A percentile compares a stretch with the other conserved stretches of the same genome.
These are phyloP conservation scores for Emmonsiellopsis sp. DNA, from an alignment of 2,329 filamentous ascomycete species.

Conservation along the genomic window DNA sequence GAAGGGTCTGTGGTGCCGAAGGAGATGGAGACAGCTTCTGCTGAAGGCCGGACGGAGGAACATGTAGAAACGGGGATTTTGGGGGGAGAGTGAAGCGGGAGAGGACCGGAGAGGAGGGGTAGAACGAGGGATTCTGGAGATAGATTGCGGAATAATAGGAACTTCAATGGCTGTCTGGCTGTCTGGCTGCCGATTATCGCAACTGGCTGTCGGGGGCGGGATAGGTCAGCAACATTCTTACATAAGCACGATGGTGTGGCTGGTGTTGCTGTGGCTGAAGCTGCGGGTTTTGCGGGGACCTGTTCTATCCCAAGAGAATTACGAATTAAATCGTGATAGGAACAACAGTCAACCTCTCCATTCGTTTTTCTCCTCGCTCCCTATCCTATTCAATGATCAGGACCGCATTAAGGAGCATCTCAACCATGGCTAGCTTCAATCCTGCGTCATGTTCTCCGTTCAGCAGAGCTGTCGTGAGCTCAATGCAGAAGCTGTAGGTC, in stretches of 20 bases:
- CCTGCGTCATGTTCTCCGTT: conserved; percentile 45
- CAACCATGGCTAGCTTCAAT: conserved; percentile 9
- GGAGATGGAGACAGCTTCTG: conserved; percentile 6
- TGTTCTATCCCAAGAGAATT: not conserved
- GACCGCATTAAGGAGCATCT: conserved; percentile 4
- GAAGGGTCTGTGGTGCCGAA: conserved; percentile 16
- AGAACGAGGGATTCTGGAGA: not conserved
- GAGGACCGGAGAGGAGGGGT: not conserved
- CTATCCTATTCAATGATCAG: conserved; percentile 7
- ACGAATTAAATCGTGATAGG: not conserved
- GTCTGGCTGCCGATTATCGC: not conserved
- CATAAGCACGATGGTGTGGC: not conserved
- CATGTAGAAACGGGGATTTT: conserved; percentile 7
- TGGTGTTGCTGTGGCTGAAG: conserved; percentile 2
- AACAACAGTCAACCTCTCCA: no score
- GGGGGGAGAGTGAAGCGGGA: not conserved
- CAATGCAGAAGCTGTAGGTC: conserved; percentile 71
- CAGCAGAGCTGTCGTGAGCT: conserved; percentile 58
- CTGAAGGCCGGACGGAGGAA: conserved; percentile 7
- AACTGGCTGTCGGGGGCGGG: not conserved
- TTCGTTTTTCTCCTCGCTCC: no score
- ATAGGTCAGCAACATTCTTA: not conserved
- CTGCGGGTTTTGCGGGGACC: not conserved
- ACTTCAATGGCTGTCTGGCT: not conserved
- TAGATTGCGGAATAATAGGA: no score